Base-by-base conservation (phyloP, 73 alveolate genomes). In the Effrenium voratum region DNA sequence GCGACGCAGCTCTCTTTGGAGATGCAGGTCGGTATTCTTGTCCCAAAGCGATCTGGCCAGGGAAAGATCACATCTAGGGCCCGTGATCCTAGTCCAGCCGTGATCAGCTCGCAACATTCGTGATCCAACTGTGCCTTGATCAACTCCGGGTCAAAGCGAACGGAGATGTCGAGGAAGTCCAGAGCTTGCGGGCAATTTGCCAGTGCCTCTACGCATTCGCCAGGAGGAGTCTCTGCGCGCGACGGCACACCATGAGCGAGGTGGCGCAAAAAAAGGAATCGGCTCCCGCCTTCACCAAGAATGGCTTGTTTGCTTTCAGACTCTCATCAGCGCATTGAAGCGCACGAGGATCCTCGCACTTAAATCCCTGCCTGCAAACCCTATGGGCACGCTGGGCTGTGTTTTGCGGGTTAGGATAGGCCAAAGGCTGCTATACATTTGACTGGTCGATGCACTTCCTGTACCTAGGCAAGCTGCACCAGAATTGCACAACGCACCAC, bases 291-390 rank as follows among this genome's bases (percentile, higher is more conserved):
- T 87, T 87, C 84, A 87, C 84, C 47, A 87, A 49, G 57, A 87
- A 87, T 36, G 36, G 59, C 75, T 84, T 75, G 50, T 87, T 47
- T 38, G 70, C 30, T 38, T 87, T 87, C 85, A 87, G 68, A 28
- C 47, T 41, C 79, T 87, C 95, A 50, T 87, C 95, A 26, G 95
- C 95, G 40, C 95, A 87, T 72, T 87, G 95, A 45, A 87, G 66
- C 38, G 95, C 95, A 26, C 95, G 63, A 13, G 72, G 70, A 50
- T 87, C 95, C 95, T 87, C 50, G 49, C 82, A 1, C 15, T 26
- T 32, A 30, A 12, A 70, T 70, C 47, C 63, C 63, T 16, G 15
- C 40, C 75, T 22, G 34, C 5, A 36, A 4, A 8, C 75, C 75
- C 15, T 60, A 32, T 60, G 12, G 75, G 28, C 28, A 16, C 5